Percentiles rank a stretch among this genome's conserved stretches.
These are phyloP conservation scores for Paramecium sonneborni DNA, from an alignment of 73 alveolate genomes.

Conservation along the genomic window DNA sequence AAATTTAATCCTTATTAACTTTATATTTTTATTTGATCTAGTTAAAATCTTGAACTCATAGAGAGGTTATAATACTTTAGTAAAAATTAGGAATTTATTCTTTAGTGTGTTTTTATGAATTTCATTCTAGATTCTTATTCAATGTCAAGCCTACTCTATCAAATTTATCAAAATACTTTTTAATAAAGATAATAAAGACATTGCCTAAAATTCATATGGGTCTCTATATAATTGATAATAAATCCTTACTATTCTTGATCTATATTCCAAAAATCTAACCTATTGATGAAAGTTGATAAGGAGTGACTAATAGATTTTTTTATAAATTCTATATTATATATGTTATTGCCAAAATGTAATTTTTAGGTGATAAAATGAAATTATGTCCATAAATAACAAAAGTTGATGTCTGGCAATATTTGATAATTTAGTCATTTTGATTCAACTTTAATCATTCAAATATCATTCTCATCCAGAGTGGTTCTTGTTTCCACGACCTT, in stretches of 20 bases:
- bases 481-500: constrained; percentile 71
- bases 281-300: constrained; percentile 53
- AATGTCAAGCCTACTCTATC: constrained; percentile 80
- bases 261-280: constrained; percentile 41
- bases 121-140: background rate
- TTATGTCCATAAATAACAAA: constrained; percentile 68
- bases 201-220: constrained; percentile 76
- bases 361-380: constrained; percentile 57
- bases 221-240: constrained; percentile 6
- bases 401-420: constrained; percentile 62
- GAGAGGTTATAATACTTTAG: background rate
- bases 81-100: background rate
- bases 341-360: constrained; percentile 68
- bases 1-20: no score
- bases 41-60: no score
- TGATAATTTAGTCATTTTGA: constrained; percentile 39
- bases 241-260: background rate
- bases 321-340: background rate
- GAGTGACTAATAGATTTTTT: constrained; percentile 25
- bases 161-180: constrained; percentile 74
- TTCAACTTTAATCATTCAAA: constrained; percentile 53
- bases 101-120: background rate
- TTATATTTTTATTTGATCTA: no score
- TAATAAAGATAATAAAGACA: constrained; percentile 74
- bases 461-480: constrained; percentile 59